These are phyloP conservation scores for Pichia rugopelliculosa DNA, from an alignment of 805 yeast species.

Conservation along the genomic window DNA sequence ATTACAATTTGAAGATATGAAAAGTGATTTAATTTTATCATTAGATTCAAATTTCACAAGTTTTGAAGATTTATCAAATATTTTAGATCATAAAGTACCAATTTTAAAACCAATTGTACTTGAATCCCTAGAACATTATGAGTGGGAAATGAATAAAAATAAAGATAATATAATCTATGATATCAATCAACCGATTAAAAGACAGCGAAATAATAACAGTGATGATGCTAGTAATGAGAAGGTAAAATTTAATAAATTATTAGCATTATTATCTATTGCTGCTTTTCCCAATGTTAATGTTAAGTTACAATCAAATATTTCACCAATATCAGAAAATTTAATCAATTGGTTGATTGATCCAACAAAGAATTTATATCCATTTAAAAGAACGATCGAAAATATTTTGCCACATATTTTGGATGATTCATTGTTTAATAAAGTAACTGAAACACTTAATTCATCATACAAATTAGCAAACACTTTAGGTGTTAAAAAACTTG, in stretches of 20 bases:
- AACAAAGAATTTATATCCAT: conserved; percentile 16
- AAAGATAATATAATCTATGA: not conserved
- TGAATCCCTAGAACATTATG: conserved; percentile 40
- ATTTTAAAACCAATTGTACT: conserved; percentile 38
- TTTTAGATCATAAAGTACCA: conserved; percentile 28
- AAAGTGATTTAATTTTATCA: conserved; percentile 39
- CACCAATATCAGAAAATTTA: conserved; percentile 14
- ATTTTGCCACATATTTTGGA: conserved; percentile 8
- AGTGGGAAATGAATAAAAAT: conserved; percentile 15
- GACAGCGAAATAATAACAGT: not conserved
- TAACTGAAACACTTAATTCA: conserved; percentile 15
- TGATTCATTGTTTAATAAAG: conserved; percentile 12
- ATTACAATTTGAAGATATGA: conserved; percentile 27
- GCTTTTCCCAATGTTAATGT: conserved; percentile 12
- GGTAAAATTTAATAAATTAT: conserved; percentile 9
- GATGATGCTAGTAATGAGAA: not conserved
- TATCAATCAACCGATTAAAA: not conserved
- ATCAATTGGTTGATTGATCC: conserved; percentile 24
- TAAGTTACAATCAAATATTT: conserved; percentile 13
- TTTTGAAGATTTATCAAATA: conserved; percentile 8
- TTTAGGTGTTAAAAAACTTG: conserved; percentile 1
- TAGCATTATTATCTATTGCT: conserved; percentile 17
- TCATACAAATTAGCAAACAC: conserved; percentile 2
- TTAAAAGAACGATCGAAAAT: conserved; percentile 12
- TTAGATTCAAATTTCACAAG: conserved; percentile 34